Base-by-base conservation (phyloP, 306 rosid genomes). In the Morella rubra region DNA sequence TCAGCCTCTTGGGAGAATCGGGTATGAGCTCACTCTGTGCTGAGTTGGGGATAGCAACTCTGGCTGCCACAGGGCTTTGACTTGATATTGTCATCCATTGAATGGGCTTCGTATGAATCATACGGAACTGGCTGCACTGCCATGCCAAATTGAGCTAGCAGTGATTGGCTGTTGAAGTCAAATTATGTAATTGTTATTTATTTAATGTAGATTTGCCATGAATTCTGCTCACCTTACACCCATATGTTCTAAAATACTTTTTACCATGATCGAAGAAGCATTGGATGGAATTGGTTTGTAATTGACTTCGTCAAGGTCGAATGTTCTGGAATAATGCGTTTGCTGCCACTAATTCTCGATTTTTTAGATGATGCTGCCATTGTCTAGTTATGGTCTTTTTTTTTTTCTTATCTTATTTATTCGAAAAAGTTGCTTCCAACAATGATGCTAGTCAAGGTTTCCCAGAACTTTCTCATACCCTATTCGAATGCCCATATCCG, bases 1-100 rank as follows among this genome's bases (percentile, higher is more conserved):
- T 95, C 91, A 88, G 99, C 86, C 81, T 95, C 51, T 64, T 90
- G 84, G 91, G 86, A 86, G 97, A 95, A 83, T 88, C 89, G 27
- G 77, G 87, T 79, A 76, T 91, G 80, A 87, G 72, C 41, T 73
- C 96, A 67, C 91, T 90, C 32, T 90, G 83, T 64, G 81, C 79
- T 70, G 87, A 91, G 72, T 89, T 92, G 13, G 99, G 97, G 69
- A 88, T 95, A 8, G 52, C 90, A 46, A 84, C 81, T 47, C 42
- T 41, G 58, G 88, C 93, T 78, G 87, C 92, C 72, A 59, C 49
- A 55, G 84, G 87, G 68, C 65, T 81, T 71, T 90, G 83, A 86
- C 51, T 54, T 58, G 11, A 53, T 20, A 7, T 18, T 68, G 18
- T 12, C 49, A 49, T 76, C 68, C 42, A 20, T 58, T 16, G 59